Conservation (phyloP, 805 yeast species). For the Wickerhamiella hasegawae region DNA sequence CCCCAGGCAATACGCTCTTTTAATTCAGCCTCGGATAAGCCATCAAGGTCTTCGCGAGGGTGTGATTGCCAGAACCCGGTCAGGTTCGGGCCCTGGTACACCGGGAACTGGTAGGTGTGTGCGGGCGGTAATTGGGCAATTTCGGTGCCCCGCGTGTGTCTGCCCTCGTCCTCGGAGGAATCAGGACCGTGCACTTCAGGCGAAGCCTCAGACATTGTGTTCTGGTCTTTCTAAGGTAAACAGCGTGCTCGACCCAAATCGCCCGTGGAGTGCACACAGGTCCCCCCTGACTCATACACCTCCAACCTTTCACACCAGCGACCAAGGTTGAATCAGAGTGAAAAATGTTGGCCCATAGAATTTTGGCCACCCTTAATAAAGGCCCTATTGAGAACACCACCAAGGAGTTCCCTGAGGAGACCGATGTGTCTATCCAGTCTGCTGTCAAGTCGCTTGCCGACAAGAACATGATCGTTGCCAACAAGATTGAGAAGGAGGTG, state of each 20-base stretch:
- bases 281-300: too few species aligned
- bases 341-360: background rate
- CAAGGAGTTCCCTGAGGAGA: slow-evolving; percentile 41
- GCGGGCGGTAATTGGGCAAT: background rate
- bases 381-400: slow-evolving; percentile 57
- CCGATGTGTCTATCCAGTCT: slow-evolving; percentile 29
- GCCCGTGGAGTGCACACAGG: too few species aligned
- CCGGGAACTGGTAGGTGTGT: background rate
- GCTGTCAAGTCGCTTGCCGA: slow-evolving; percentile 78
- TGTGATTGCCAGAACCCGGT: background rate
- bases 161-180: background rate
- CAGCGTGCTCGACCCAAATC: too few species aligned
- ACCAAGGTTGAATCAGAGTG: background rate
- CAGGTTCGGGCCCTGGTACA: background rate
- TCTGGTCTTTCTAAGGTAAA: too few species aligned
- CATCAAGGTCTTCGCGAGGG: background rate
- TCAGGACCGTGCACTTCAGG: too few species aligned
- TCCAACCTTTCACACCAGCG: too few species aligned
- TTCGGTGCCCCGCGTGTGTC: background rate
- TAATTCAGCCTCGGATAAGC: background rate
- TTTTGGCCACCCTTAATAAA: slow-evolving; percentile 34
- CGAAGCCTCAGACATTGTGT: too few species aligned
- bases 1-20: slow-evolving; percentile 3
- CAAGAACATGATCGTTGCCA: slow-evolving; percentile 60
- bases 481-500: slow-evolving; percentile 54